Base-by-base conservation (phyloP, 1,284 basidiomycete species). In the Mycena citricolor region DNA sequence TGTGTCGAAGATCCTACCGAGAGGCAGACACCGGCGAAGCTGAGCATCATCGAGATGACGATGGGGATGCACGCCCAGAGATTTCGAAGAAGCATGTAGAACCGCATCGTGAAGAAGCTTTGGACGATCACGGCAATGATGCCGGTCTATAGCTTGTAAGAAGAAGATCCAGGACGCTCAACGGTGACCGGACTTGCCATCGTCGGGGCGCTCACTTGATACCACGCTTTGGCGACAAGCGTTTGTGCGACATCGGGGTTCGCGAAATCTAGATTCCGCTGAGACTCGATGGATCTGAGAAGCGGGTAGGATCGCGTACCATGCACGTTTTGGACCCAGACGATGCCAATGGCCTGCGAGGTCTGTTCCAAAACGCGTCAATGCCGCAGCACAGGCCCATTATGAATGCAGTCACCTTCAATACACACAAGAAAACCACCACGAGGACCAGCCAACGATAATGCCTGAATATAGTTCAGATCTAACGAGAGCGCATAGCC, bases 191-290 rank as follows among this genome's bases (percentile, higher is more conserved):
- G 23, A 17, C 49, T 5, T 3, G 45, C 50, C 45, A 48, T 24
- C 10, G 48, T 28, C 4, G 50, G 45, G 20, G 36, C 17, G 11
- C 30, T 44, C 12, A 52, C 45, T 41, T 52, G 50, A 38, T 39
- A 52, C 50, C 45, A 52, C 14, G 45, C 50, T 14, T 29, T 30
- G 7, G 42, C 42, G 12, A 52, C 38, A 8, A 47, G 50, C 8
- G 30, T 21, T 4, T 46, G 41, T 13, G 46, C 50, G 14, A 52
- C 46, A 31, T 52, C 49, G 8, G 49, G 49, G 16, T 51, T 47
- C 42, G 24, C 21, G 23, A 28, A 47, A 8, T 42, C 35, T 42
- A 23, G 12, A 21, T 19, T 24, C n/a, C n/a, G n/a, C n/a, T n/a
- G n/a, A n/a, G n/a, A n/a, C n/a, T n/a, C n/a, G n/a, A n/a, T n/a